phyloP scores from a whole-genome alignment of 768 basidiomycete genomes.

The Brasilioporus rufonigricans region DNA sequence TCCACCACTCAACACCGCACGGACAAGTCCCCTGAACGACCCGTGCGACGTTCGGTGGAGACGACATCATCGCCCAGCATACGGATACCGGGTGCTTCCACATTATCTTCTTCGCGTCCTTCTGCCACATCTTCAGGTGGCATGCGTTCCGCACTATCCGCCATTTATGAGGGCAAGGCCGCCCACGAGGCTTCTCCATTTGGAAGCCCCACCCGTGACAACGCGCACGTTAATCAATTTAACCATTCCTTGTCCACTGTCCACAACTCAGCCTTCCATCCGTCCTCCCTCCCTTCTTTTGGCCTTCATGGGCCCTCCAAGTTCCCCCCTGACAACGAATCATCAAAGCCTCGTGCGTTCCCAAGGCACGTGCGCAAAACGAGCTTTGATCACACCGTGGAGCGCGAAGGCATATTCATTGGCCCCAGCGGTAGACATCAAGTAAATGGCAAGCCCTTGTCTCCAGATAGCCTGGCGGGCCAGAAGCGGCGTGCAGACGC shows the following conservation, averaged over 20 bases:
- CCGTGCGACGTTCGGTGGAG: conserved; percentile 21
- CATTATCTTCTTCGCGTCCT: conserved; percentile 45
- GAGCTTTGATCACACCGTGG: conserved; percentile 91
- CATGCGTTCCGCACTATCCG: conserved; percentile 43
- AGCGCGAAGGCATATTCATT: conserved; percentile 57
- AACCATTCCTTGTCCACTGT: conserved; percentile 40
- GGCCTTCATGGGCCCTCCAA: conserved; percentile 60
- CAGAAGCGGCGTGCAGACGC: conserved; percentile 80
- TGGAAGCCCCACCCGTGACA: conserved; percentile 34
- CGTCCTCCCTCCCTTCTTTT: conserved; percentile 72
- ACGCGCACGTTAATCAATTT: conserved; percentile 32
- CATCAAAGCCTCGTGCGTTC: conserved; percentile 52
- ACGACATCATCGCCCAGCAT: conserved; percentile 30
- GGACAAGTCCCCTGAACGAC: conserved; percentile 29
- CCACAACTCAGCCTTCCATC: conserved; percentile 52
- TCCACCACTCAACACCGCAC: conserved; percentile 30
- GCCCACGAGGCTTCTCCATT: conserved; percentile 36
- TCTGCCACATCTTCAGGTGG: conserved; percentile 42
- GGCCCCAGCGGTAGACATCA: conserved; percentile 71
- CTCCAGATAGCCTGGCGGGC: conserved; percentile 61
- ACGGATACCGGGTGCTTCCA: conserved; percentile 42
- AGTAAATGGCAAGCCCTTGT: conserved; percentile 72
- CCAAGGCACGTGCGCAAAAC: conserved; percentile 90
- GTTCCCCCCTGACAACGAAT: conserved; percentile 29
- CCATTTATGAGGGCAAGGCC: conserved; percentile 45